phyloP scores from a whole-genome alignment of 768 basidiomycete species.

The Boletus sensibilis region DNA sequence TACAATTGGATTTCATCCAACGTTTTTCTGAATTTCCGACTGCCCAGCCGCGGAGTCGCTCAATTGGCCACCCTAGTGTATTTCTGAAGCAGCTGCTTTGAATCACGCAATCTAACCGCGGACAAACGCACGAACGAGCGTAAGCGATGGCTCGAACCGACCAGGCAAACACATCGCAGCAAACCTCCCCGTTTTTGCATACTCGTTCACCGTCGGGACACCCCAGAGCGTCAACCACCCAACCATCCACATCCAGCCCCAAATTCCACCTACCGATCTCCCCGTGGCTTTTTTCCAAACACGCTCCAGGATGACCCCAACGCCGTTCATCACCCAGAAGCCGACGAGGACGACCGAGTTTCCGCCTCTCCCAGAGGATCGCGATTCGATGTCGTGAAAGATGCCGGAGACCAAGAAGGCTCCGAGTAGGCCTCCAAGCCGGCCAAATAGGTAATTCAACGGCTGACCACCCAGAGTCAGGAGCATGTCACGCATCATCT shows the following conservation, averaged over 20 bases:
- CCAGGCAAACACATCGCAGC: constrained; percentile 8
- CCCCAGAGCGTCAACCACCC: constrained; percentile 50
- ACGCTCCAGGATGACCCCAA: constrained; percentile 51
- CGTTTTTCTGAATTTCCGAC: too few relatives aligned
- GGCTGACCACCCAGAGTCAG: constrained; percentile 49
- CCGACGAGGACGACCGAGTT: constrained; percentile 42
- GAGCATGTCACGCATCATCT: constrained; percentile 59
- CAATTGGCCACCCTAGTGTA: too few relatives aligned
- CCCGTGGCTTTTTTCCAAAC: constrained; percentile 44
- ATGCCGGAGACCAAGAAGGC: constrained; percentile 59
- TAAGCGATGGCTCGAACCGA: constrained; percentile 14
- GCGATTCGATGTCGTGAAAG: constrained; percentile 54
- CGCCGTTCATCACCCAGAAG: constrained; percentile 58
- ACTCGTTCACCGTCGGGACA: constrained; percentile 43
- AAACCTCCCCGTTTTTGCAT: constrained; percentile 18
- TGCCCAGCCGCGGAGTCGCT: too few relatives aligned
- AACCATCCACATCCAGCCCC: constrained; percentile 51
- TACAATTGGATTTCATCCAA: too few relatives aligned
- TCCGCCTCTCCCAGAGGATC: constrained; percentile 51
- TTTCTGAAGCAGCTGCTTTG: background rate
- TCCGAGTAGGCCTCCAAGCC: constrained; percentile 50
- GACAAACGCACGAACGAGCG: constrained; percentile 28
- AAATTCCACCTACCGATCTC: constrained; percentile 42
- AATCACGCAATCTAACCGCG: background rate
- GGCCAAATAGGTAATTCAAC: constrained; percentile 44